Evolutionary conservation across 2,329 filamentous ascomycete species (phyloP).

Genomic region (Pseudogymnoascus sp.): DNA sequence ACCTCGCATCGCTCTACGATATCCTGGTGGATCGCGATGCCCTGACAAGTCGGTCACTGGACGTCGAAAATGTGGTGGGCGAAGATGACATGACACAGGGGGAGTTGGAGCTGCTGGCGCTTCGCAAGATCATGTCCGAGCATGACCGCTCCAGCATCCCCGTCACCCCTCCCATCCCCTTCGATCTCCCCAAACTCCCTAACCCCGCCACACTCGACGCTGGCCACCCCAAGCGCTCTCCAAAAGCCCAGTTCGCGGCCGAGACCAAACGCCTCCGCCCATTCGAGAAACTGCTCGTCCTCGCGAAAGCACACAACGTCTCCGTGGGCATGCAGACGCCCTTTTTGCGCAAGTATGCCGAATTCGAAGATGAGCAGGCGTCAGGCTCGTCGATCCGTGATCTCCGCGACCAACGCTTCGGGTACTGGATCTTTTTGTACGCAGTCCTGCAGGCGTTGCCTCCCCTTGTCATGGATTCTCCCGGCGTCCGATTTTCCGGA

Average conservation of each 20-base stretch:
- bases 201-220: constrained; percentile 58
- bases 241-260: constrained; percentile 69
- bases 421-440: constrained; percentile 78
- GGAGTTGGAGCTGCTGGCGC: constrained; percentile 58
- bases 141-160: constrained; percentile 86
- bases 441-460: constrained; percentile 70
- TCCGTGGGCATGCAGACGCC: constrained; percentile 43
- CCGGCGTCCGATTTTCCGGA: constrained; percentile 59
- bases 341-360: constrained; percentile 63
- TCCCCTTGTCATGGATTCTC: constrained; percentile 69
- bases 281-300: constrained; percentile 66
- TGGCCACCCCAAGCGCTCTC: constrained; percentile 56
- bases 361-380: constrained; percentile 63
- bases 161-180: constrained; percentile 84
- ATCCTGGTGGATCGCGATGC: constrained; percentile 73
- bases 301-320: constrained; percentile 76
- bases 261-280: constrained; percentile 66
- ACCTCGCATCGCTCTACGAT: constrained; percentile 83
- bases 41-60: constrained; percentile 69
- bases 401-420: constrained; percentile 62
- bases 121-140: constrained; percentile 75
- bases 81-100: constrained; percentile 44
- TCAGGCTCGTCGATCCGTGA: constrained; percentile 58
- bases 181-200: constrained; percentile 75
- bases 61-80: constrained; percentile 41